phyloP scores from a whole-genome alignment of 208 protist genomes.

The Acanthamoeba lenticulata region DNA sequence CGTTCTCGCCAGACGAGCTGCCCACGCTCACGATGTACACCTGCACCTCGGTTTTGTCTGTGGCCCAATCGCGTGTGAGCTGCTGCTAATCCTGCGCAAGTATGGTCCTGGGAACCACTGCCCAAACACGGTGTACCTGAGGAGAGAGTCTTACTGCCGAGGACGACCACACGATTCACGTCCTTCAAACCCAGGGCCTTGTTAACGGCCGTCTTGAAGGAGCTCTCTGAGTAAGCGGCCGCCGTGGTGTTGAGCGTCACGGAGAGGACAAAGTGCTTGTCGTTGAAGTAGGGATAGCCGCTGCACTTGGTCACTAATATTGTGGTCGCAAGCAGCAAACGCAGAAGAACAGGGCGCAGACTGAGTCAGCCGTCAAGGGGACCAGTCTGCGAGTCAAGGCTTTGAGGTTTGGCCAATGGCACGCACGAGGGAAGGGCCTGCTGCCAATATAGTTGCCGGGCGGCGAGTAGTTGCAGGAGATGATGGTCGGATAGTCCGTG shows the following conservation, averaged over 20 bases:
- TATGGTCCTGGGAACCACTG: background rate
- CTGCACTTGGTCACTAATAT: background rate
- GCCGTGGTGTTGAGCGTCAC: background rate
- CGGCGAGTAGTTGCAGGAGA: background rate
- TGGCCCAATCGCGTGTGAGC: background rate
- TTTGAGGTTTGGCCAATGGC: background rate
- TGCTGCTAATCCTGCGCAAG: background rate
- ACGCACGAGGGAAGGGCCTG: background rate
- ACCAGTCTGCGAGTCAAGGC: background rate
- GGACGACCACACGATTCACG: background rate
- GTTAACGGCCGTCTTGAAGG: background rate
- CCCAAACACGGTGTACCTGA: background rate
- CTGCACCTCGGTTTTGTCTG: background rate
- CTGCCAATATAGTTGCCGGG: background rate
- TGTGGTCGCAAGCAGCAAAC: too few relatives aligned
- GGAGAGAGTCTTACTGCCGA: background rate
- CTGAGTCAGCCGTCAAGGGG: background rate
- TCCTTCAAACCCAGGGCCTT: background rate
- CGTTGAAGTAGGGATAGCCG: conserved; percentile 9
- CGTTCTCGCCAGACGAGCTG: background rate
- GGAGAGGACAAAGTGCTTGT: background rate
- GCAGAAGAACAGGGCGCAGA: too few relatives aligned
- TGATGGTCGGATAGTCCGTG: background rate
- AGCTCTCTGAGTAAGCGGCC: background rate
- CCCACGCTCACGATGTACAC: conserved; percentile 2